Evolutionary conservation across 108 stramenopile genomes (phyloP).

Genomic region (Parietichytrium sp.): DNA sequence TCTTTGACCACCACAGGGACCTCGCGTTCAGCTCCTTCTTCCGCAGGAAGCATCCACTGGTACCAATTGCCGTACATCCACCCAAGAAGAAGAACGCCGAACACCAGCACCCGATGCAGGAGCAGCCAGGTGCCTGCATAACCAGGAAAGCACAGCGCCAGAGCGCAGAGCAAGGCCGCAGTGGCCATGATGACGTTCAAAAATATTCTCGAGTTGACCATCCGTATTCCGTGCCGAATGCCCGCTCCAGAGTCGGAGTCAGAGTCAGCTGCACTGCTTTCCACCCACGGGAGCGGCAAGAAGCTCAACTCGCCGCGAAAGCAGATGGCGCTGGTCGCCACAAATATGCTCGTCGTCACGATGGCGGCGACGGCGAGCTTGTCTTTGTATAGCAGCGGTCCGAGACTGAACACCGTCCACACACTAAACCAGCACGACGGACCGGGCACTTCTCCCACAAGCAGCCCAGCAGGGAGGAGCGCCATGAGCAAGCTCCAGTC

Average conservation of each 20-base stretch:
- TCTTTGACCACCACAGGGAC: no score
- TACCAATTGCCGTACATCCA: slow-evolving; percentile 34
- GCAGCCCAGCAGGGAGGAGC: slow-evolving; percentile 3
- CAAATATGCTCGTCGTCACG: slow-evolving; percentile 21
- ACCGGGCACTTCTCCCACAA: slow-evolving; percentile 11
- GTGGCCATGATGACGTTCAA: no score
- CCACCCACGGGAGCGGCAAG: slow-evolving; percentile 1
- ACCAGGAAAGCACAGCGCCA: background rate
- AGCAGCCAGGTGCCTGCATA: background rate
- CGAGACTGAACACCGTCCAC: background rate
- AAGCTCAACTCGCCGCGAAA: slow-evolving; percentile 11
- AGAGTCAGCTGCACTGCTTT: no score
- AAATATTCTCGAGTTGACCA: background rate
- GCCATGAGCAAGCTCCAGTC: background rate
- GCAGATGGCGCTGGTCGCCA: background rate
- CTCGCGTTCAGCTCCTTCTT: no score
- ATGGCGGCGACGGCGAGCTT: background rate
- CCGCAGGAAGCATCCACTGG: slow-evolving; percentile 37
- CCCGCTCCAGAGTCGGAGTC: background rate
- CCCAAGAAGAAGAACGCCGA: background rate
- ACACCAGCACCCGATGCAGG: background rate
- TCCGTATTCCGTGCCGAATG: slow-evolving; percentile 16
- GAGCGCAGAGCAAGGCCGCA: background rate
- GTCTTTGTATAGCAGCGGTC: background rate
- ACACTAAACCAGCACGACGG: slow-evolving; percentile 35